Base-by-base conservation (phyloP, 352 stramenopile genomes). In the Globisporangium lucens region DNA sequence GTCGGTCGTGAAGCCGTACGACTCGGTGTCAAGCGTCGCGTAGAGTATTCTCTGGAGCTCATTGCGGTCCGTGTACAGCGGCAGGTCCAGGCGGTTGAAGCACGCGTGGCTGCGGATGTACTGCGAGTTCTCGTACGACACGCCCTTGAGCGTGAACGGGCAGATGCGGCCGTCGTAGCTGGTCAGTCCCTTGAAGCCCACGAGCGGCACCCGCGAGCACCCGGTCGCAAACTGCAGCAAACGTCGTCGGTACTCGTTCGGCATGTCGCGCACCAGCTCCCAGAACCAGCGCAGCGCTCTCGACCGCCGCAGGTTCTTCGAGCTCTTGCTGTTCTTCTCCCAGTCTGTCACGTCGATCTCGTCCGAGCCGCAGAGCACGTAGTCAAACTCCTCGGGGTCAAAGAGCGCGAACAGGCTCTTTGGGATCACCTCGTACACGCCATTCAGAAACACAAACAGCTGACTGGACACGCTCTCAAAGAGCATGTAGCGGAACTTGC, bases 311-410 rank as follows among this genome's bases (percentile, higher is more conserved):
- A 82, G 58, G 58, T 75, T 80, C 58, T 68, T 75, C 3, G 75
- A 80, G 24, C 71, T 75, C 35, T 73, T 82, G 52, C 92, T 98
- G 61, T 98, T 72, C 7, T 66, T 67, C 73, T 94, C 89, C 96
- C 96, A 99, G 75, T 99, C 96, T 24, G 94, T 76, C 59, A 99
- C 92, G 55, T 98, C 89, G 68, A 99, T 98, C 56, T 85, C 80
- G 20, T 97, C 91, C 49, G 97, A 76, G 27, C 96, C 96, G 63
- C 93, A 98, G 68, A 99, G 82, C 13, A 98, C 66, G 43, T 98
- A 82, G 70, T 98, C 94, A 4, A 99, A 73, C 78, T 99, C 95
- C 75, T 98, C 89, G 63, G 93, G 96, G 71, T 99, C 96, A 72
- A 99, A 98, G 9, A 98, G 83, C 38, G 92, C 90, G 36, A 98